Evolutionary conservation across 768 basidiomycete genomes (phyloP), one percentile per base, ranked within the genome.

Genomic region (Hericium coralloides): DNA sequence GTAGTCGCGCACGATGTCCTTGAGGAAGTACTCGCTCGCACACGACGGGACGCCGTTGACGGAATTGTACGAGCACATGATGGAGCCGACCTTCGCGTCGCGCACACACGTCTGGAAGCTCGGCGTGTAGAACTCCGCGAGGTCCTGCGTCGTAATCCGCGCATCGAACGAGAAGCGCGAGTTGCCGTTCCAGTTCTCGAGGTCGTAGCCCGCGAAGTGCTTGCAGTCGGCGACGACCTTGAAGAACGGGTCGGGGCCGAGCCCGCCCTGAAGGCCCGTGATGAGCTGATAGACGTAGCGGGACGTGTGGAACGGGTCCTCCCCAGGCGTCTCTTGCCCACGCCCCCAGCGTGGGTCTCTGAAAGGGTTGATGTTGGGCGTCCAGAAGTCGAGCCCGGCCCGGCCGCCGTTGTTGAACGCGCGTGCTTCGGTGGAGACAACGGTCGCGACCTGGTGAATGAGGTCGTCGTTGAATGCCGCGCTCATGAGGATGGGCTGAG

Each of bases 1-100:
- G 49, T 69, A 67, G 54, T 80, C 79, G n/a, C 81, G 72, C 23
- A 81, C 64, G 23, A 84, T 65, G 31, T 70, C 70, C 63, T 82
- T 79, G 36, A 84, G 69, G 26, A 84, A 70, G 62, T 76, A 82
- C 1, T 74, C 70, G 62, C 73, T 76, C 20, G 79, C 81, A 61
- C 82, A 84, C 0, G 78, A 72, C 4, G 82, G 81, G 31, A 83
- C 66, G 2, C 82, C 82, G 58, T 83, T 82, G 18, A 84, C 79
- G 8, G 80, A 75, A 59, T 83, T 84, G 64, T 83, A 84, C 58
- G 77, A 79, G 70, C 81, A 84, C 81, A 83, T 83, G 38, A 82
- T 71, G n/a, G 77, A 77, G 2, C 73, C 79, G 37, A 79, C 81
- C 62, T 80, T 79, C 9, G 81, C 81, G 59, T 84, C 82, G 38